Base-by-base conservation (phyloP, 106 monocot species). In the Phalaenopsis aphrodite region DNA sequence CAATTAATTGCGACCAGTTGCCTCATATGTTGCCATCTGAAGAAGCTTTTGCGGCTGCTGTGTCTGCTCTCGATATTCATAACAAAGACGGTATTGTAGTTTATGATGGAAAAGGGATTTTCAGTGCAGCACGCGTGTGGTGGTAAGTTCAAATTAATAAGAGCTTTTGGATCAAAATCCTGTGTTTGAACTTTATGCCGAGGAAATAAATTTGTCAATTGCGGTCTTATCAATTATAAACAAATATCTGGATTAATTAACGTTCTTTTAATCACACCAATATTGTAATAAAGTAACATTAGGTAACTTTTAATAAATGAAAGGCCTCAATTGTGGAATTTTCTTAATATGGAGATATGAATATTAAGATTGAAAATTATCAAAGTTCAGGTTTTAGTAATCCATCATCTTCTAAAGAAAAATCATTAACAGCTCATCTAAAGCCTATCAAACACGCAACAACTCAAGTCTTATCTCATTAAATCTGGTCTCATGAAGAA, bases 41-140 rank as follows among this genome's bases (percentile, higher is more conserved):
- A 84, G 90, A 90, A 83, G 97, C 87, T 74, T 98, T 98, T 91
- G 68, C 89, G 82, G 94, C 97, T 81, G 94, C 97, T 85, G 94
- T 94, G 80, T 98, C 97, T 84, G 90, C 97, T 57, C 94, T 98
- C 89, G 97, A 90, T 14, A 98, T 98, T 42, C 15, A 90, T 73
- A 98, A 94, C 75, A 89, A 88, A 79, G 94, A 98, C 84, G 90
- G 90, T 5, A 86, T 98, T 46, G 64, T 98, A 85, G 92, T 98
- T 81, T 98, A 98, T 89, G 97, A 98, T 87, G 97, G 97, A 73
- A 98, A 94, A 88, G 97, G 97, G 17, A 85, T 98, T 68, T 98
- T 92, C 82, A 98, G 97, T 87, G 94, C 97, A 65, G 94, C 97
- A 78, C 97, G 97, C 85, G 97, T 92, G 56, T 98, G 97, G 97